Evolutionary conservation across 176 grass and related monocot species (phyloP).

Genomic region (Miscanthus lutarioriparius): DNA sequence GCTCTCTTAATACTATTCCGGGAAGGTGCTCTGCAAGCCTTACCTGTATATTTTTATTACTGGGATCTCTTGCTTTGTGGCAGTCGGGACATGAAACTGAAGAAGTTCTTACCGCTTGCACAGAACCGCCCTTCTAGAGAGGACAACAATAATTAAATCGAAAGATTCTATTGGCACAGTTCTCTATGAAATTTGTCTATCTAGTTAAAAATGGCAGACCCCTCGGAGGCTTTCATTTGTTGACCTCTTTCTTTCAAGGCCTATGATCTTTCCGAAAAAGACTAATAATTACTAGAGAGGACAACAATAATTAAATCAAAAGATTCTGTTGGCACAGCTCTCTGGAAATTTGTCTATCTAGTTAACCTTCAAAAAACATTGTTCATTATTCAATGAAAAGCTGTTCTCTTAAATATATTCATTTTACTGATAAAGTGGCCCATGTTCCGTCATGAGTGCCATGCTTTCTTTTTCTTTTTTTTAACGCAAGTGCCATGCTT

Average conservation of each 20-base stretch:
- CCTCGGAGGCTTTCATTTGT: too few relatives aligned
- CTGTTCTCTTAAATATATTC: neutral
- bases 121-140: too few relatives aligned
- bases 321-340: neutral
- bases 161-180: too few relatives aligned
- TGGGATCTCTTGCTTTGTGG: too few relatives aligned
- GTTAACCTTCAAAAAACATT: neutral
- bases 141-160: too few relatives aligned
- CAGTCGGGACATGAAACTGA: too few relatives aligned
- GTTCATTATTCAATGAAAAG: neutral
- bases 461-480: conserved; percentile 11
- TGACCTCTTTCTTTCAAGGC: neutral
- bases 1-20: too few relatives aligned
- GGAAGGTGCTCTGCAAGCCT: too few relatives aligned
- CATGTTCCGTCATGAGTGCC: conserved; percentile 6
- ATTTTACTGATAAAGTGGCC: conserved; percentile 1
- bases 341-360: neutral
- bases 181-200: too few relatives aligned
- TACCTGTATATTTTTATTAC: too few relatives aligned
- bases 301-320: neutral
- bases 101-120: too few relatives aligned
- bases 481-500: conserved; percentile 11
- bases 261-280: neutral
- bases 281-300: neutral
- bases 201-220: too few relatives aligned